Conservation (phyloP, 2,329 filamentous ascomycete species). For the Xylaria arbuscula region DNA sequence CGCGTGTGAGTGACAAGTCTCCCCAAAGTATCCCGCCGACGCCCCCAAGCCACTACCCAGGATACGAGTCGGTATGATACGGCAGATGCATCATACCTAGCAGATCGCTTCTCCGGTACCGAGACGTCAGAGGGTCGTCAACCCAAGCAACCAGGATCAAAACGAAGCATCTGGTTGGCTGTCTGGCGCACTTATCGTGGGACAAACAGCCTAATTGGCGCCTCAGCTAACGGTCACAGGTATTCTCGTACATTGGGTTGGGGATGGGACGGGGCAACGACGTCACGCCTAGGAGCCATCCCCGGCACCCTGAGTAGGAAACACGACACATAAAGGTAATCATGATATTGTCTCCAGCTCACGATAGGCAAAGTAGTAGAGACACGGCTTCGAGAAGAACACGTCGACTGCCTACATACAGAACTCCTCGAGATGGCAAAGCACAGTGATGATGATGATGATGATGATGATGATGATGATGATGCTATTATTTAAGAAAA, state of each 20-base stretch:
- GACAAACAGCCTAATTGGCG: slow-evolving; percentile 2
- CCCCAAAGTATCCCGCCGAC: slow-evolving; percentile 41
- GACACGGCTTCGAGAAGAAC: background rate
- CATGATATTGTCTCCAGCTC: slow-evolving; percentile 15
- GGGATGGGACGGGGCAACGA: slow-evolving; percentile 20
- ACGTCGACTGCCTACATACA: no score
- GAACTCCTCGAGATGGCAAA: background rate
- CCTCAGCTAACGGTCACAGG: slow-evolving; percentile 10
- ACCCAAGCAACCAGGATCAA: background rate
- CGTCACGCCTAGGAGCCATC: slow-evolving; percentile 29
- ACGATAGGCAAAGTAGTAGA: background rate
- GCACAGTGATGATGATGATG: background rate
- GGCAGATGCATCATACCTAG: slow-evolving; percentile 8
- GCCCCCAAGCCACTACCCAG: slow-evolving; percentile 23
- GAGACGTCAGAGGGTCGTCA: slow-evolving; percentile 26
- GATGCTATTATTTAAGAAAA: background rate
- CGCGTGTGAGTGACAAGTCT: slow-evolving; percentile 40
- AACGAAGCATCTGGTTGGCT: slow-evolving; percentile 4
- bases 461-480: slow-evolving; percentile 1
- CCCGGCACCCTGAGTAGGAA: slow-evolving; percentile 3
- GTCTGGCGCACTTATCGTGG: background rate
- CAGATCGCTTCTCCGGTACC: slow-evolving; percentile 6
- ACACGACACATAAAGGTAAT: slow-evolving; percentile 9
- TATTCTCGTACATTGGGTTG: background rate
- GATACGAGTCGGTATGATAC: slow-evolving; percentile 3